Conservation (phyloP, 768 basidiomycete genomes). For the Nevesoporus exiguus region DNA sequence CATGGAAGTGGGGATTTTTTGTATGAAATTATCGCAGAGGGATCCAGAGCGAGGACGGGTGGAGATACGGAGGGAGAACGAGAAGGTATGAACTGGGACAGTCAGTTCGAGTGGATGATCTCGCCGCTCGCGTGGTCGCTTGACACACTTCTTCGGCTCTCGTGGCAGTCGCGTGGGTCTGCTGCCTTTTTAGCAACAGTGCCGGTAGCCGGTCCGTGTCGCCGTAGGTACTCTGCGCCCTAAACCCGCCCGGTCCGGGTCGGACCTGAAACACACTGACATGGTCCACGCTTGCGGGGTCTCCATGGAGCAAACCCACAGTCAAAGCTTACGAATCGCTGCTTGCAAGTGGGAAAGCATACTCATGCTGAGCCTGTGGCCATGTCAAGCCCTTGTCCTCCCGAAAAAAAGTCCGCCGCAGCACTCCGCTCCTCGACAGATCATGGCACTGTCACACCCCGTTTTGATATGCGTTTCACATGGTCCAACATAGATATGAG, state of each 20-base stretch:
- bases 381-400: not conserved
- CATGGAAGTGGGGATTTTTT: constrained; percentile 15
- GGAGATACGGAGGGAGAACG: constrained; percentile 2
- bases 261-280: too few species aligned
- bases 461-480: not conserved
- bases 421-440: too few species aligned
- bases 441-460: not conserved
- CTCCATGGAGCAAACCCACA: too few species aligned
- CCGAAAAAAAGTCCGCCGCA: too few species aligned
- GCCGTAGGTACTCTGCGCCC: too few species aligned
- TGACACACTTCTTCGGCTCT: constrained; percentile 35
- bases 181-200: constrained; percentile 20
- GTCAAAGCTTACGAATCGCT: too few species aligned
- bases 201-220: constrained; percentile 9
- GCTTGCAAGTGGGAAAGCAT: too few species aligned
- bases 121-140: constrained; percentile 35
- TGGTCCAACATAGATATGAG: not conserved
- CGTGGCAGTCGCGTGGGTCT: constrained; percentile 34
- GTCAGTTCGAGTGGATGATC: constrained; percentile 26
- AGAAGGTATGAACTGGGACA: constrained; percentile 11
- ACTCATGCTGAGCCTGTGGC: too few species aligned
- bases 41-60: not conserved
- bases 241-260: too few species aligned
- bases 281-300: too few species aligned
- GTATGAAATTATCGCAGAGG: not conserved